Base-by-base conservation (phyloP, 129 eudicot genomes). In the Oenanthe sinensis region DNA sequence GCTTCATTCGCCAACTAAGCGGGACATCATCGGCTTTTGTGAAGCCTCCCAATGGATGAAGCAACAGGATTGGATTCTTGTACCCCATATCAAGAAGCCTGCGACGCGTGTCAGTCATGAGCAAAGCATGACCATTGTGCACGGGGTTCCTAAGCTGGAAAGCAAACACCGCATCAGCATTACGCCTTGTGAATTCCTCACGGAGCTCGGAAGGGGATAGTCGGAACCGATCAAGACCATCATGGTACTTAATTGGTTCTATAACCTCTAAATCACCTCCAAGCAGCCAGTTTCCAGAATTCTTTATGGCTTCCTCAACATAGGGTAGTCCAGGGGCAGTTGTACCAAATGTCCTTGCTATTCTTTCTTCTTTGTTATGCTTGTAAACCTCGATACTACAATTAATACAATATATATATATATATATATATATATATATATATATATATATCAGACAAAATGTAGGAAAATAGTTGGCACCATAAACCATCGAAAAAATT, bases 51-150 rank as follows among this genome's bases (percentile, higher is more conserved):
- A 94, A 85, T 20, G 98, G 98, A 84, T 94, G 92, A 79, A 94
- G 98, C 88, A 94, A 80, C 50, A 94, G 91, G 77, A 94, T 85
- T 11, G 98, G 98, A 45, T 94, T 94, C 79, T 94, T 90, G 71
- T 94, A 94, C 10, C 98, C 98, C 98, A 95, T 95, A 74, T 95
- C 99, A 77, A 95, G 97, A 75, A 95, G 99, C 73, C 94, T 84
- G 20, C 92, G 89, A 40, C 97, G 92, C 12, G 98, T 95, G 85
- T 95, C 99, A 17, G 97, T 92, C 99, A 92, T 95, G 71, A 92
- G 79, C 77, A 91, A 80, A 73, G 97, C 99, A 67, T 95, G 99
- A 54, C 99, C 99, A 48, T 95, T 95, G 87, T 95, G 99, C 26
- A 95, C 97, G 0, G 99, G 99, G 46, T 95, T 95, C 70, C 99